Conservation (phyloP, 108 stramenopile species). For the Seminavis robusta region DNA sequence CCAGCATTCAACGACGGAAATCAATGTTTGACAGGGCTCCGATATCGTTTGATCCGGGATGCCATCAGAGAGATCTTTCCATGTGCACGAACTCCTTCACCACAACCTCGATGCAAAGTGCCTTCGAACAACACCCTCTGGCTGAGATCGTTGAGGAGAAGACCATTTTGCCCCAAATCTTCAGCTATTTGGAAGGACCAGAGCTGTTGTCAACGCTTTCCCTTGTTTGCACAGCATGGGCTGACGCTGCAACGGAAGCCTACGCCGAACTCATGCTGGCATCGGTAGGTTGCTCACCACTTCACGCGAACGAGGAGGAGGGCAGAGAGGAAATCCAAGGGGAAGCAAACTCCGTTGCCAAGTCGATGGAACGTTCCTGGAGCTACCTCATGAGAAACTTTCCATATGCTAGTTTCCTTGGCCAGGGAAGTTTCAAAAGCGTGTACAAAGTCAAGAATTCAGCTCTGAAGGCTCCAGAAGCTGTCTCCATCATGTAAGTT, state of each 20-base stretch:
- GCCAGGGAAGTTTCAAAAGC: conserved; percentile 91
- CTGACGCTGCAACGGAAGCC: conserved; percentile 66
- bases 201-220: conserved; percentile 57
- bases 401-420: conserved; percentile 79
- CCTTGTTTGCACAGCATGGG: conserved; percentile 71
- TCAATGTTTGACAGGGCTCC: background rate
- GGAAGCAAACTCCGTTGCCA: conserved; percentile 8
- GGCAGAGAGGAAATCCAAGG: background rate
- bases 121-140: no score
- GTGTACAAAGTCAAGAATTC: conserved; percentile 84
- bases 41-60: background rate
- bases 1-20: background rate
- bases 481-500: conserved; percentile 87
- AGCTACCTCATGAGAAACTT: conserved; percentile 44
- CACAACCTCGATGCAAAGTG: background rate
- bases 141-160: conserved; percentile 7
- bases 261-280: conserved; percentile 65
- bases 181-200: conserved; percentile 57
- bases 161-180: conserved; percentile 28
- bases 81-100: background rate
- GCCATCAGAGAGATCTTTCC: background rate
- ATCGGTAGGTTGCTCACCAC: no score
- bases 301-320: conserved; percentile 22
- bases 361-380: conserved; percentile 61
- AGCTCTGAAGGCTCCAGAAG: conserved; percentile 46